Base-by-base conservation (phyloP, 257 asterid species). In the Anisodus acutangulus region DNA sequence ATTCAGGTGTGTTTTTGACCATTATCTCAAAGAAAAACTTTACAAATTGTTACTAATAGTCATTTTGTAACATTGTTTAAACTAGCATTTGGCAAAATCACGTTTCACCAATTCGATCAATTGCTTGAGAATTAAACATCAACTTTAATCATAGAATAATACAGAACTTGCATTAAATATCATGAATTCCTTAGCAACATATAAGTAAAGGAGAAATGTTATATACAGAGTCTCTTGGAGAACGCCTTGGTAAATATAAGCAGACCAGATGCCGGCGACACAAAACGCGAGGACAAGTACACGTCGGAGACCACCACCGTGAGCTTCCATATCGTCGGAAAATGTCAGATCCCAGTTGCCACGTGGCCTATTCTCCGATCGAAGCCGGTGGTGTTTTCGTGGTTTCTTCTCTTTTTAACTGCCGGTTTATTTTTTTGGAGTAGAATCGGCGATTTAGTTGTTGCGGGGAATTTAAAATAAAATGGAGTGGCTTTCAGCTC, bases 211-310 rank as follows among this genome's bases (percentile, higher is more conserved):
- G 10, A 68, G 47, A 35, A 80, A 89, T 57, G 81, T 87, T 82
- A 53, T 12, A 17, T 88, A 95, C 99, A 94, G 87, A 8, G 97
- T 90, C 93, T 97, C 99, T 81, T 97, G 98, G 37, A 97, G 98
- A 84, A 95, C 90, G 87, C 98, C 99, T 88, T 97, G 99, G 76
- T 93, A 97, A 51, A 97, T 97, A 85, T 95, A 96, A 43, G 98
- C 99, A 55, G 98, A 83, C 99, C 99, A 95, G 89, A 97, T 97
- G 63, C 99, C 98, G 82, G 94, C 92, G 78, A 97, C 98, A 81
- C 98, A 97, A 47, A 93, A 91, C 11, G 94, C 87, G 49, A 97
- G 90, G 82, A 97, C 88, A 72, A 95, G 85, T 8, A 95, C 92
- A 83, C 99, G 99, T 87, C 90, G 90, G 91, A 95, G 87, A 31